Percentiles rank a stretch among this genome's conserved stretches.
Conservation (phyloP, 108 stramenopile genomes). For the Mediolabrus comicus region DNA sequence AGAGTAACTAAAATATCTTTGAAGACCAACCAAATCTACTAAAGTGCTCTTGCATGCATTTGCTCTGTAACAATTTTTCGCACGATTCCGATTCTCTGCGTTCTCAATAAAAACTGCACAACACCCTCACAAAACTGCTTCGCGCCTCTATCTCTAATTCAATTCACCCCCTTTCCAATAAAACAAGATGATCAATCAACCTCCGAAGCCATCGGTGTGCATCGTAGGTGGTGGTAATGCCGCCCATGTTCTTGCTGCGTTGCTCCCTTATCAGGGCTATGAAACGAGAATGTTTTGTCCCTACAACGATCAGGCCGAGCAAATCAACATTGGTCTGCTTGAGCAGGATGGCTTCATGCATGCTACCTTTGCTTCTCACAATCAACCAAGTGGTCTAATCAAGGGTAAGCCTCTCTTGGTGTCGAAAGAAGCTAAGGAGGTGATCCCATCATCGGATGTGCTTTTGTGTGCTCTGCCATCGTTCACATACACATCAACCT, state of each 20-base stretch:
- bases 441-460: slow-evolving; percentile 12
- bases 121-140: too few species aligned
- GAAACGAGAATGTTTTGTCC: slow-evolving; percentile 11
- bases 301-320: slow-evolving; percentile 39
- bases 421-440: slow-evolving; percentile 4
- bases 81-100: too few species aligned
- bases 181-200: neutral
- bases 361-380: slow-evolving; percentile 17
- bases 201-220: neutral
- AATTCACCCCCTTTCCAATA: neutral
- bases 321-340: slow-evolving; percentile 11
- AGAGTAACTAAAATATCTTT: too few species aligned
- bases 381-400: slow-evolving; percentile 10
- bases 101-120: too few species aligned
- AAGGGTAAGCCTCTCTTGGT: neutral
- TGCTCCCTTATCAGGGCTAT: slow-evolving; percentile 6
- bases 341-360: slow-evolving; percentile 29
- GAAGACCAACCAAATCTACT: too few species aligned
- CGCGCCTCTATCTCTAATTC: too few species aligned
- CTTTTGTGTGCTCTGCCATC: slow-evolving; percentile 42
- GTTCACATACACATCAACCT: slow-evolving; percentile 35
- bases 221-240: slow-evolving; percentile 46
- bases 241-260: slow-evolving; percentile 36
- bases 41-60: too few species aligned
- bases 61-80: too few species aligned